phyloP scores from a whole-genome alignment of 768 basidiomycete genomes.

The Pisolithus microcarpus region DNA sequence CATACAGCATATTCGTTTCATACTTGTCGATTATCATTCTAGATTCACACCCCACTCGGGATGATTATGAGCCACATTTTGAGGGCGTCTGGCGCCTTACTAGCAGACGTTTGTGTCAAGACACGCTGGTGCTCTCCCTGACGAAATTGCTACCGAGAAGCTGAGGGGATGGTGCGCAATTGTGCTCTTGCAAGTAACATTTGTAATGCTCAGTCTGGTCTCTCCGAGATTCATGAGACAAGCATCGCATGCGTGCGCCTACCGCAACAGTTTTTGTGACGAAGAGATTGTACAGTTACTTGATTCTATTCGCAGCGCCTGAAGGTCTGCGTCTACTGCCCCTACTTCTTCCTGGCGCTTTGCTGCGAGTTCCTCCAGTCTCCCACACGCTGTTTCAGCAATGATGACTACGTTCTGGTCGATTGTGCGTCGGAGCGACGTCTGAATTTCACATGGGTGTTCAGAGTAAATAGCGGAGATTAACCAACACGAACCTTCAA shows the following conservation, averaged over 20 bases:
- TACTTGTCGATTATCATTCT: neutral
- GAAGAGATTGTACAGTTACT: neutral
- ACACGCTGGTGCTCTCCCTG: too few relatives aligned
- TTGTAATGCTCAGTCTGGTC: too few relatives aligned
- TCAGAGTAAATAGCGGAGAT: constrained; percentile 3
- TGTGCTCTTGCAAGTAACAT: too few relatives aligned
- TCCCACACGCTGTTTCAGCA: constrained; percentile 43
- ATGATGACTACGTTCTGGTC: constrained; percentile 46
- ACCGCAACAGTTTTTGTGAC: constrained; percentile 4
- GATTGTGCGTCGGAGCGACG: constrained; percentile 39
- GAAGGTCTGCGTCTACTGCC: constrained; percentile 32
- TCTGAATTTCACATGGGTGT: constrained; percentile 27
- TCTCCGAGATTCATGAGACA: too few relatives aligned
- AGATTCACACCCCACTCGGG: too few relatives aligned
- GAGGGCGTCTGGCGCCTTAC: too few relatives aligned
- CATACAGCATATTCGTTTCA: constrained; percentile 21
- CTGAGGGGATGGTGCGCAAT: too few relatives aligned
- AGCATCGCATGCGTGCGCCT: too few relatives aligned
- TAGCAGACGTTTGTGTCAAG: too few relatives aligned
- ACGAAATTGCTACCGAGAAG: too few relatives aligned
- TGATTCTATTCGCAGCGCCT: neutral
- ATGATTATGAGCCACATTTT: too few relatives aligned
- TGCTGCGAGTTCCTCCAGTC: constrained; percentile 34
- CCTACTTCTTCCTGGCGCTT: constrained; percentile 40
- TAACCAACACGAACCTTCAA: constrained; percentile 38